Base-by-base conservation (phyloP, 2,329 filamentous ascomycete species). In the Sporothrix curviconia region DNA sequence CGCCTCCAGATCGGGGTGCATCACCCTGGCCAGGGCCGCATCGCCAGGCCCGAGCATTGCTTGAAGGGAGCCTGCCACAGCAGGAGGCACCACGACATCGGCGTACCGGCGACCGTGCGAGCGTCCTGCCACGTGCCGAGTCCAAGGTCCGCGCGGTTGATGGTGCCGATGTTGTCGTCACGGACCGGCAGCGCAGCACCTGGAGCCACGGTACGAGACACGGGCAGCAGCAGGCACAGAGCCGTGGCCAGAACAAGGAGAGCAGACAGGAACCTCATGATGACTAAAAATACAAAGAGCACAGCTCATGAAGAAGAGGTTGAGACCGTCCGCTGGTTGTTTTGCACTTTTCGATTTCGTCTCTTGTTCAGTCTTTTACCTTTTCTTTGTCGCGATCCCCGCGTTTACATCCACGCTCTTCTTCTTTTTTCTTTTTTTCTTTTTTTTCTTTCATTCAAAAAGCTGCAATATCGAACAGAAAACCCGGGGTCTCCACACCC, bases 131-230 rank as follows among this genome's bases (percentile, higher is more conserved):
- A 75, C 4, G 70, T 70, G 46, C 64, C 61, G 46, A 76, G 65
- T 5, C 66, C 66, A 28, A 74, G 67, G 57, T 66, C 66, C 57
- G 74, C 65, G n/a, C 63, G 59, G 59, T 69, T 68, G 52, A 76
- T 62, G 19, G 64, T 64, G 57, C 63, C 64, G 19, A 66, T 66
- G 50, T 57, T 44, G n/a, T 72, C 63, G 43, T 69, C 60, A 17
- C 67, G 66, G 36, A 72, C 70, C 7, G 70, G 65, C n/a, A 77
- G 19, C 74, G 73, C 53, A 73, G 71, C n/a, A 75, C 74, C 60
- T 76, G 74, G 67, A 73, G 4, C 75, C 74, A 55, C 73, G 66
- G 57, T 78, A 78, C 0, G 55, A 57, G 7, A 57, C 47, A 4
- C 17, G 25, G 6, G 44, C 47, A 28, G 46, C 30, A 8, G 17